Percentiles rank a stretch among this genome's conserved stretches.
These are phyloP conservation scores for Rasamsonia emersonii DNA, from an alignment of 2,329 filamentous ascomycete species.

Conservation along the genomic window DNA sequence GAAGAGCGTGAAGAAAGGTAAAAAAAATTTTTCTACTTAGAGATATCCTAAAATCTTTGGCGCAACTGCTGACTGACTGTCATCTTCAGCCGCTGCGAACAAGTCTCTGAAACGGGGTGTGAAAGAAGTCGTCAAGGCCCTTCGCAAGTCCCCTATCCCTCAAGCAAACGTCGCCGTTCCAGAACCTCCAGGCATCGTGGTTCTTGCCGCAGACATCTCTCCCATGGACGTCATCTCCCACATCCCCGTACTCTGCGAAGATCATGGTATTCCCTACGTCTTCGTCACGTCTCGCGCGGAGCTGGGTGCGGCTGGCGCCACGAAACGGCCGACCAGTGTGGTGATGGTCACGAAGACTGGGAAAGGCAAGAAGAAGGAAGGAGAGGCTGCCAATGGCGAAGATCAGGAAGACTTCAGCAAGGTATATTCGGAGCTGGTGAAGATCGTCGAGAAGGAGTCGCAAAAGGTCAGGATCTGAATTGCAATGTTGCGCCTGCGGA, in stretches of 20 bases:
- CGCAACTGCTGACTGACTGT: neutral
- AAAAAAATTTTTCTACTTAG: conserved; percentile 7
- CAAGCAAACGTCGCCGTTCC: conserved; percentile 54
- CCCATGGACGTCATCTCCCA: conserved; percentile 98
- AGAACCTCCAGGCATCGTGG: conserved; percentile 64
- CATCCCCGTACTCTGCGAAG: conserved; percentile 94
- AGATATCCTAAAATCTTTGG: neutral
- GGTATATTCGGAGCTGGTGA: conserved; percentile 48
- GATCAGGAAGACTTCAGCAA: conserved; percentile 40
- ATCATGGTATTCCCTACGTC: conserved; percentile 94
- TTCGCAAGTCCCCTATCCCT: conserved; percentile 77
- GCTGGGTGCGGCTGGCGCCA: conserved; percentile 84
- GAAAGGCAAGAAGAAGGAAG: conserved; percentile 43
- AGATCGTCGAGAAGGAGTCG: conserved; percentile 51
- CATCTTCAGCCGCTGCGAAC: conserved; percentile 70
- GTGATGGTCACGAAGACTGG: conserved; percentile 64
- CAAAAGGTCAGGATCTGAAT: conserved; percentile 46
- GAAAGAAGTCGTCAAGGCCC: conserved; percentile 97
- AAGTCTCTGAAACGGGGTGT: conserved; percentile 96
- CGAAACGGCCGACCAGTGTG: conserved; percentile 92
- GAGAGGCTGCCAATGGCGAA: conserved; percentile 32
- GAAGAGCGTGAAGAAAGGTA: conserved; percentile 46
- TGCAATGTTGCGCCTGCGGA: neutral
- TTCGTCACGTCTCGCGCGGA: conserved; percentile 89
- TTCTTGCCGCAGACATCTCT: conserved; percentile 95